Percentiles rank a stretch among this genome's conserved stretches.
phyloP scores from a whole-genome alignment of 164 flowering plant species.

The Aristolochia contorta region DNA sequence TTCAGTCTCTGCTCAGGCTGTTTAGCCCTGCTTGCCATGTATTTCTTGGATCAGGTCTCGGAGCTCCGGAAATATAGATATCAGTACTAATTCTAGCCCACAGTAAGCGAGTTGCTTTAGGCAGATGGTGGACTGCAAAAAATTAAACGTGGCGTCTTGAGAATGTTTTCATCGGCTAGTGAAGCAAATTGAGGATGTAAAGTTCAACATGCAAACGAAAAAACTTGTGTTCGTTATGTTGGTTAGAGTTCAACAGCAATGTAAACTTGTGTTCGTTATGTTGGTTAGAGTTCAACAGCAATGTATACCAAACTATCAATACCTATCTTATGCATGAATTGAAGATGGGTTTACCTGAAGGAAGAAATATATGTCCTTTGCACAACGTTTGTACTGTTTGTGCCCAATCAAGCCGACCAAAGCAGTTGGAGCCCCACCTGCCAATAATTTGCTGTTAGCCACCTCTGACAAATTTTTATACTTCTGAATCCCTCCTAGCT shows the following conservation, averaged over 20 bases:
- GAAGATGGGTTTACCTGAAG: constrained; percentile 50
- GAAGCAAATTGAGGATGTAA: neutral
- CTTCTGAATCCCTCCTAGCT: neutral
- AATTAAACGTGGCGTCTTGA: neutral
- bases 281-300: neutral
- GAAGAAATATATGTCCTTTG: constrained; percentile 81
- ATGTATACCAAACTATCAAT: neutral
- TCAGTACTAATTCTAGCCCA: constrained; percentile 56
- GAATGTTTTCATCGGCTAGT: neutral
- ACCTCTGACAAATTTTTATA: neutral
- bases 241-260: neutral
- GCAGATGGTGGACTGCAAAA: constrained; percentile 68
- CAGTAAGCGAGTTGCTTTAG: constrained; percentile 86
- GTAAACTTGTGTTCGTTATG: neutral
- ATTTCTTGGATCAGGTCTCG: constrained; percentile 49
- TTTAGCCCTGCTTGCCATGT: constrained; percentile 36
- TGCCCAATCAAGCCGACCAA: constrained; percentile 85
- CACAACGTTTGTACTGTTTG: constrained; percentile 83
- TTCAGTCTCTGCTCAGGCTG: constrained; percentile 5
- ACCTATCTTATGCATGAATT: too few species aligned
- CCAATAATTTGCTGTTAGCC: neutral
- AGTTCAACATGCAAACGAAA: neutral
- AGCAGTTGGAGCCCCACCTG: constrained; percentile 88
- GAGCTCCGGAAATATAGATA: constrained; percentile 85
- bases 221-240: neutral